These are phyloP conservation scores for Penicillium argentinense DNA, from an alignment of 495 filamentous ascomycete species.

Conservation along the genomic window DNA sequence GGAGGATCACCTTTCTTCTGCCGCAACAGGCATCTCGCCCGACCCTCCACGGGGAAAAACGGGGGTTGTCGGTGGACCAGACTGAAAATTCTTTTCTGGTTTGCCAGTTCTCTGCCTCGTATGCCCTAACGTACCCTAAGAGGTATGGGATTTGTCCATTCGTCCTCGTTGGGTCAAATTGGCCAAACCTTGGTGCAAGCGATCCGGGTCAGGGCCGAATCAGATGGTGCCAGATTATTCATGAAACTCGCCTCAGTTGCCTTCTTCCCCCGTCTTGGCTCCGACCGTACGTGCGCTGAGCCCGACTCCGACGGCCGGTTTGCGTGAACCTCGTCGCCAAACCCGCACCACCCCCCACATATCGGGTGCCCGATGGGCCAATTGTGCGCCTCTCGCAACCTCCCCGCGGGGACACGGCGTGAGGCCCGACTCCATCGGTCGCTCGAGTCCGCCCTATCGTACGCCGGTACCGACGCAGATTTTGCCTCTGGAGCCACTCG, in stretches of 20 bases:
- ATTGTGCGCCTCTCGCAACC: background rate
- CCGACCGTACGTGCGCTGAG: background rate
- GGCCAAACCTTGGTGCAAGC: background rate
- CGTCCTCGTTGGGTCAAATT: slow-evolving; percentile 1
- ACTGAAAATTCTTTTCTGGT: slow-evolving; percentile 10
- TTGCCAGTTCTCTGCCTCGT: too few species aligned
- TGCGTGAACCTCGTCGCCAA: background rate
- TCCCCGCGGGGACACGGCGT: slow-evolving; percentile 1
- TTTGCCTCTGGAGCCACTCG: background rate
- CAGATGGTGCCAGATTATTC: background rate
- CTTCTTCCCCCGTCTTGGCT: background rate
- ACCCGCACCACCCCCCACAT: background rate
- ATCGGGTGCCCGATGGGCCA: background rate
- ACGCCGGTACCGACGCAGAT: background rate
- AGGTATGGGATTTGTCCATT: too few species aligned
- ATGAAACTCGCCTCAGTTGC: slow-evolving; percentile 19
- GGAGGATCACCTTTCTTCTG: slow-evolving; percentile 12
- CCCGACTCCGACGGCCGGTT: slow-evolving; percentile 10
- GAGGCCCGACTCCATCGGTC: too few species aligned
- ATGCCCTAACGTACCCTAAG: too few species aligned
- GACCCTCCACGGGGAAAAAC: slow-evolving; percentile 21
- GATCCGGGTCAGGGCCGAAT: slow-evolving; percentile 2
- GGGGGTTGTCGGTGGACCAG: slow-evolving; percentile 17
- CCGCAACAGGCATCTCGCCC: slow-evolving; percentile 10
- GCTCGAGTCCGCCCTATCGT: too few species aligned